phyloP scores from a whole-genome alignment of 495 filamentous ascomycete genomes.

The Pseudomonodictys pantanalensis region DNA sequence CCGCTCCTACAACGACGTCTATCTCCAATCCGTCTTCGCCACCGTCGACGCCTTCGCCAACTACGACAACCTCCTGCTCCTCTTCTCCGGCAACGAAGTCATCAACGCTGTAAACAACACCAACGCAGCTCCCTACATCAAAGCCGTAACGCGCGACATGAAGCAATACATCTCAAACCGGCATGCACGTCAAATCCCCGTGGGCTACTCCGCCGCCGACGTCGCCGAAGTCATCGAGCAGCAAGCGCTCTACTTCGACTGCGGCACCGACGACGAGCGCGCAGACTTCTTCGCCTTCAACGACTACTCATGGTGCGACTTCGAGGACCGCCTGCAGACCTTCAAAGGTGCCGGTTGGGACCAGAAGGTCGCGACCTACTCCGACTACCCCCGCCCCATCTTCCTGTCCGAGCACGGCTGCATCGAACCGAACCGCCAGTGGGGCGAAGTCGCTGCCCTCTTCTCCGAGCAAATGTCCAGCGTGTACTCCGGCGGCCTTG shows the following conservation, averaged over 20 bases:
- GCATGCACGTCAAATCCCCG: constrained; percentile 72
- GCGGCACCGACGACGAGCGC: constrained; percentile 67
- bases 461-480: constrained; percentile 80
- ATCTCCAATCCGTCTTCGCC: constrained; percentile 88
- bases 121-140: constrained; percentile 76
- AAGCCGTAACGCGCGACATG: constrained; percentile 90
- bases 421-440: constrained; percentile 72
- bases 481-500: constrained; percentile 92
- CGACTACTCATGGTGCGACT: constrained; percentile 96
- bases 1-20: constrained; percentile 82
- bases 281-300: constrained; percentile 97
- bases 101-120: constrained; percentile 82
- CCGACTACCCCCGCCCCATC: constrained; percentile 81
- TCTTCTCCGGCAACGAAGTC: constrained; percentile 97
- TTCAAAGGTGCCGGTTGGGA: constrained; percentile 79
- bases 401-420: constrained; percentile 97
- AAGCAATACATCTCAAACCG: constrained; percentile 74
- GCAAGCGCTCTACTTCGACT: constrained; percentile 92
- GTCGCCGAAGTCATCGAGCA: constrained; percentile 80
- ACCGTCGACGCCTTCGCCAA: constrained; percentile 84
- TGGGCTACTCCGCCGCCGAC: constrained; percentile 90
- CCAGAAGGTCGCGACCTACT: constrained; percentile 86
- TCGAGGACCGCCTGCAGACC: constrained; percentile 50
- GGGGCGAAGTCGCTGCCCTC: constrained; percentile 72
- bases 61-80: constrained; percentile 84